A percentile compares a stretch with the other conserved stretches of the same genome.
phyloP scores from a whole-genome alignment of 495 filamentous ascomycete genomes.

The Talaromyces proteolyticus region DNA sequence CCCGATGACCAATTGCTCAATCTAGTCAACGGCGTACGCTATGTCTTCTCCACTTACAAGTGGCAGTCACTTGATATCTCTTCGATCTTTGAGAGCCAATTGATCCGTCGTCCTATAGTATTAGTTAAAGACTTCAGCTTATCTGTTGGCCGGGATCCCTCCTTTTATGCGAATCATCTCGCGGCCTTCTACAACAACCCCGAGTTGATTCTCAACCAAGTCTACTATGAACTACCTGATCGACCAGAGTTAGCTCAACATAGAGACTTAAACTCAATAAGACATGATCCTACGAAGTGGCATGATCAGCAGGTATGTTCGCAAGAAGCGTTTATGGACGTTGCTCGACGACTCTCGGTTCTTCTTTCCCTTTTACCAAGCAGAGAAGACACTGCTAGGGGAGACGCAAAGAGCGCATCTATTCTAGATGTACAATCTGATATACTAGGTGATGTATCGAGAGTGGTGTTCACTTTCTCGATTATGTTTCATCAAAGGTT shows the following conservation, averaged over 20 bases:
- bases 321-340: not conserved
- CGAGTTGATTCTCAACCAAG: not conserved
- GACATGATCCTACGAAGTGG: no score
- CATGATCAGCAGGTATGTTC: not conserved
- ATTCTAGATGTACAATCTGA: not conserved
- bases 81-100: not conserved
- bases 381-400: not conserved
- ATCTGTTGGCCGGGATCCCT: not conserved
- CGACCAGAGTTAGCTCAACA: no score
- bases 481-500: not conserved
- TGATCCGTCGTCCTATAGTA: not conserved
- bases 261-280: no score
- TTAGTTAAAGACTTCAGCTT: not conserved
- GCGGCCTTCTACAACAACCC: not conserved
- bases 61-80: not conserved
- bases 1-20: not conserved
- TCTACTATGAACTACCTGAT: not conserved
- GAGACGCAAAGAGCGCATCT: not conserved
- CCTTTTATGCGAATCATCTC: not conserved
- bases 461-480: slow-evolving; percentile 2
- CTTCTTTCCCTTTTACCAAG: slow-evolving; percentile 1
- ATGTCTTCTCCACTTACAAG: not conserved
- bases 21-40: not conserved
- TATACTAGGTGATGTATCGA: not conserved
- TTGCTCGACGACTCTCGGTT: not conserved